Evolutionary conservation across 371 early-diverging fungal species (phyloP).

Genomic region (Mortierella sp.): DNA sequence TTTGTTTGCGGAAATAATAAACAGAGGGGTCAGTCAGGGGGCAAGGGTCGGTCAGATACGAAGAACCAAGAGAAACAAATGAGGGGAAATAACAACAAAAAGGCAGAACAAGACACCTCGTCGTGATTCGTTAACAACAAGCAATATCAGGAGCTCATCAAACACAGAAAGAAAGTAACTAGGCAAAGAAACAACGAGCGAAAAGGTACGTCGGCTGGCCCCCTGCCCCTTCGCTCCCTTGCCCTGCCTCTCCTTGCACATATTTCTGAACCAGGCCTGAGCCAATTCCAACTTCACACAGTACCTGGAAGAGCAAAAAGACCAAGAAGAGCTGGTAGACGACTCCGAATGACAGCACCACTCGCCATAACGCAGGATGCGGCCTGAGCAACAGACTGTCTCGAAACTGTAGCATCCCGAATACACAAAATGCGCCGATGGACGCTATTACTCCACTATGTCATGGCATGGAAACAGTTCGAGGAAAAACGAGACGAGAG

Average conservation of each 20-base stretch:
- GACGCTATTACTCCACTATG: conserved; percentile 76
- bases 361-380: conserved; percentile 95
- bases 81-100: neutral
- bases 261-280: too few relatives aligned
- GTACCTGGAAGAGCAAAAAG: conserved; percentile 92
- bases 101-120: neutral
- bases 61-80: neutral
- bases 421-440: conserved; percentile 80
- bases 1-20: neutral
- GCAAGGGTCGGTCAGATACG: neutral
- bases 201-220: neutral
- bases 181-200: too few relatives aligned
- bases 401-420: conserved; percentile 89
- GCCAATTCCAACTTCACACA: neutral
- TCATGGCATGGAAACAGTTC: neutral
- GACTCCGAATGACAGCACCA: conserved; percentile 86
- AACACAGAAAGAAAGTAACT: neutral
- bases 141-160: neutral
- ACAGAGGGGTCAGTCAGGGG: too few relatives aligned
- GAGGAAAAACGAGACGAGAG: neutral
- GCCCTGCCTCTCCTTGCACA: too few relatives aligned
- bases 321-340: conserved; percentile 90
- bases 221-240: too few relatives aligned
- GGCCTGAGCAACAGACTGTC: conserved; percentile 97
- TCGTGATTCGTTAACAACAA: conserved; percentile 3